These are phyloP conservation scores for Globisporangium recalcitrans DNA, from an alignment of 352 stramenopile species.

Conservation along the genomic window DNA sequence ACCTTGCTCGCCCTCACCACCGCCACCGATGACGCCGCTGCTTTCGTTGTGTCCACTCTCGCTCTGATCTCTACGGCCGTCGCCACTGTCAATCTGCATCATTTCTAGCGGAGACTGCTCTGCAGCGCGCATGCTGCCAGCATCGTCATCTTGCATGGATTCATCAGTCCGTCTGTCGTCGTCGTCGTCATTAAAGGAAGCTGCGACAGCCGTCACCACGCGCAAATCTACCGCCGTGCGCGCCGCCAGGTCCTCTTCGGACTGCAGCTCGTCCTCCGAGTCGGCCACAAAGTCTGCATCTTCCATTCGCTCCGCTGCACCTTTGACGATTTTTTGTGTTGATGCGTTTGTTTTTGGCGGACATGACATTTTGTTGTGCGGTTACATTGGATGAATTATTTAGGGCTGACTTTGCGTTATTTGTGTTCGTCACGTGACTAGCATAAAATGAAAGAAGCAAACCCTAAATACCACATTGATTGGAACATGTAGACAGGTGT, in stretches of 20 bases:
- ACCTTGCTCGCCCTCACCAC: background rate
- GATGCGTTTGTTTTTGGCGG: background rate
- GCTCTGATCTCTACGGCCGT: background rate
- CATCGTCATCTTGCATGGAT: background rate
- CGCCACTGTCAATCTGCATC: background rate
- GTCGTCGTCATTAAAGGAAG: background rate
- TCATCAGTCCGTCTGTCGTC: background rate
- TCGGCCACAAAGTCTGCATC: conserved; percentile 47
- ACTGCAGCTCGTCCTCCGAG: conserved; percentile 30
- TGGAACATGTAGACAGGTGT: too few species aligned
- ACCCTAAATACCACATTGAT: too few species aligned
- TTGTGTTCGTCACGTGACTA: too few species aligned
- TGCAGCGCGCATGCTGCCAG: background rate
- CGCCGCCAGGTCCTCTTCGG: background rate
- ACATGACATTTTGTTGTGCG: too few species aligned
- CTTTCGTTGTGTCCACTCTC: background rate
- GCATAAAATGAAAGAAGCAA: too few species aligned
- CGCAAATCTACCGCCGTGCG: background rate
- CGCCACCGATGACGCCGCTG: background rate
- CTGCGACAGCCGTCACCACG: background rate
- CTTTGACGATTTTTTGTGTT: conserved; percentile 21
- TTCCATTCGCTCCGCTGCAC: conserved; percentile 34
- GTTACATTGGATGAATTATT: too few species aligned
- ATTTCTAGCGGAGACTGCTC: background rate
- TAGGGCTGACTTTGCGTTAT: too few species aligned